A percentile compares a stretch with the other conserved stretches of the same genome.
phyloP scores from a whole-genome alignment of 306 rosid species.

The Dalbergia cultrata region DNA sequence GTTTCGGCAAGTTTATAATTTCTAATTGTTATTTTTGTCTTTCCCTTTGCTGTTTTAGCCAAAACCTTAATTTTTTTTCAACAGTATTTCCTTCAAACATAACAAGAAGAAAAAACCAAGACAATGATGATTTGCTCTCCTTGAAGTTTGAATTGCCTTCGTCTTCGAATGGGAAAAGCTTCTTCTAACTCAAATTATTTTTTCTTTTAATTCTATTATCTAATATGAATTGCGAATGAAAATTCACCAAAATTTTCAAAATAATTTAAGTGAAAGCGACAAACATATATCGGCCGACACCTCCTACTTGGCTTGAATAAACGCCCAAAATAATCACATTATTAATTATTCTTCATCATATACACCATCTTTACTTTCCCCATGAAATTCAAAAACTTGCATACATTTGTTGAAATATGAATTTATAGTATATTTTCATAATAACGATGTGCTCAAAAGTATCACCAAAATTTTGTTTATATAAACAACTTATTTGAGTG shows the following conservation, averaged over 20 bases:
- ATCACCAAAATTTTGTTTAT: not conserved
- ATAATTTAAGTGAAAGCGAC: not conserved
- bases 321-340: not conserved
- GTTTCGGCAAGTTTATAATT: not conserved
- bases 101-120: slow-evolving; percentile 2
- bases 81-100: slow-evolving; percentile 4
- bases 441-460: not conserved
- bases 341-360: not conserved
- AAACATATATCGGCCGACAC: too few species aligned
- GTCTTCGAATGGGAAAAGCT: not conserved
- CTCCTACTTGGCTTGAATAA: not conserved
- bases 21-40: slow-evolving; percentile 28
- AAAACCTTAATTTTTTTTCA: not conserved
- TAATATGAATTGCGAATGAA: not conserved
- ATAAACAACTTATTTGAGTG: too few species aligned
- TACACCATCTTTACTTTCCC: not conserved
- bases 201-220: not conserved
- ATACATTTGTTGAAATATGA: not conserved
- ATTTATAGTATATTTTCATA: not conserved
- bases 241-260: not conserved
- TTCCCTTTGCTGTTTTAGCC: slow-evolving; percentile 1
- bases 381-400: not conserved
- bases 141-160: not conserved
- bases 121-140: not conserved
- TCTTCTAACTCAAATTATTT: too few species aligned